These are phyloP conservation scores for Penicillium hordei DNA, from an alignment of 2,329 filamentous ascomycete genomes.

Conservation along the genomic window DNA sequence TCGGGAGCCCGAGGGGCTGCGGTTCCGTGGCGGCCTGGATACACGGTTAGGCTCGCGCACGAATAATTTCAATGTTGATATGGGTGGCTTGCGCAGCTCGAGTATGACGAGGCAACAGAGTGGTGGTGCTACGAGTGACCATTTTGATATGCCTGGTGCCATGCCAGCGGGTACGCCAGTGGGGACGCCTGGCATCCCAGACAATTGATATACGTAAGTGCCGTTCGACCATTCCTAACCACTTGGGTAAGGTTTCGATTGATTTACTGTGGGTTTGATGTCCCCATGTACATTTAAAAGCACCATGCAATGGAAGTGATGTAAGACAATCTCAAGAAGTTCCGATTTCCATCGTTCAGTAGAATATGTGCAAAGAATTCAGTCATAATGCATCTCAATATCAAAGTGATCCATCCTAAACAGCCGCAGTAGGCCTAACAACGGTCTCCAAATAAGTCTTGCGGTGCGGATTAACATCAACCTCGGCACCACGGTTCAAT, in stretches of 20 bases:
- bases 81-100: conserved; percentile 32
- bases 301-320: neutral
- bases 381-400: conserved; percentile 12
- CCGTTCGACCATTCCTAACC: too few relatives aligned
- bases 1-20: conserved; percentile 34
- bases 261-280: neutral
- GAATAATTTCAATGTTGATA: conserved; percentile 38
- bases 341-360: neutral
- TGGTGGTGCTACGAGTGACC: conserved; percentile 30
- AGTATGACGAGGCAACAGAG: conserved; percentile 37
- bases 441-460: conserved; percentile 67
- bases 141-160: conserved; percentile 43
- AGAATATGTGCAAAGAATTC: conserved; percentile 5
- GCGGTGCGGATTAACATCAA: conserved; percentile 76
- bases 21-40: conserved; percentile 33
- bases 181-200: conserved; percentile 4
- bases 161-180: conserved; percentile 27
- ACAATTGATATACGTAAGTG: neutral
- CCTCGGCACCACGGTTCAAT: conserved; percentile 73
- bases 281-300: neutral
- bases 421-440: conserved; percentile 26
- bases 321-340: neutral
- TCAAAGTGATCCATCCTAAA: conserved; percentile 14
- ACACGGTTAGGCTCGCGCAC: conserved; percentile 32
- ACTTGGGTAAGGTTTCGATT: neutral